phyloP scores from a whole-genome alignment of 2,329 filamentous ascomycete genomes.

The Esteya vermicola region DNA sequence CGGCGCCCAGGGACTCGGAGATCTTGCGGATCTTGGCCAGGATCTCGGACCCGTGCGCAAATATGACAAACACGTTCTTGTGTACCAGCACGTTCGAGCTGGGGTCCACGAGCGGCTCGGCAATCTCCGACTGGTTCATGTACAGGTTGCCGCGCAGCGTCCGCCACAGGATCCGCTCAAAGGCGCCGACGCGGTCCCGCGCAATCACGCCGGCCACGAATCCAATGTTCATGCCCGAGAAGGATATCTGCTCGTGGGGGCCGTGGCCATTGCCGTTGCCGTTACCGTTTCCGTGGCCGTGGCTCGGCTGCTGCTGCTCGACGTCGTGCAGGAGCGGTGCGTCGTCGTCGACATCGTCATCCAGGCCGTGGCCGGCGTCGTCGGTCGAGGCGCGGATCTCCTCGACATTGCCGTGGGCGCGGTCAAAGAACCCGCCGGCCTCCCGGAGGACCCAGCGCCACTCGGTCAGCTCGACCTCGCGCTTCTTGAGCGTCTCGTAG shows the following conservation, averaged over 20 bases:
- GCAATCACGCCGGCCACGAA: conserved; percentile 95
- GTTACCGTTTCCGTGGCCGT: neutral
- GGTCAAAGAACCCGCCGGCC: conserved; percentile 93
- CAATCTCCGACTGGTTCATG: conserved; percentile 99
- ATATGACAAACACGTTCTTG: conserved; percentile 99
- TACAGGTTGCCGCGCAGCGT: conserved; percentile 95
- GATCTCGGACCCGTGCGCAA: conserved; percentile 96
- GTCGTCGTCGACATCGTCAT: conserved; percentile 51
- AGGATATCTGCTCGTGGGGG: conserved; percentile 47
- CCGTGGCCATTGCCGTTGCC: conserved; percentile 1
- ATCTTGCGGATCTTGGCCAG: conserved; percentile 98
- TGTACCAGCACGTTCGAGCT: conserved; percentile 79
- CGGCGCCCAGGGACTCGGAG: conserved; percentile 89
- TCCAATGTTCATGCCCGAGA: conserved; percentile 96
- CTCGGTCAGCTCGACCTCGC: conserved; percentile 90
- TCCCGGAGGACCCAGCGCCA: conserved; percentile 97
- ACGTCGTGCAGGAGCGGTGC: conserved; percentile 87
- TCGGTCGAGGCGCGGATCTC: conserved; percentile 87
- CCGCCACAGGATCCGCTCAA: conserved; percentile 95
- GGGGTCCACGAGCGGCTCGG: conserved; percentile 82
- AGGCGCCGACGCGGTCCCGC: conserved; percentile 81
- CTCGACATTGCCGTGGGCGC: conserved; percentile 89
- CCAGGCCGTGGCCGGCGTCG: too few relatives aligned
- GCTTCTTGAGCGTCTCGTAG: conserved; percentile 96
- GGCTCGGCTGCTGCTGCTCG: conserved; percentile 60